Base-by-base conservation (phyloP, 2,329 filamentous ascomycete species). In the Madurella mycetomatis region DNA sequence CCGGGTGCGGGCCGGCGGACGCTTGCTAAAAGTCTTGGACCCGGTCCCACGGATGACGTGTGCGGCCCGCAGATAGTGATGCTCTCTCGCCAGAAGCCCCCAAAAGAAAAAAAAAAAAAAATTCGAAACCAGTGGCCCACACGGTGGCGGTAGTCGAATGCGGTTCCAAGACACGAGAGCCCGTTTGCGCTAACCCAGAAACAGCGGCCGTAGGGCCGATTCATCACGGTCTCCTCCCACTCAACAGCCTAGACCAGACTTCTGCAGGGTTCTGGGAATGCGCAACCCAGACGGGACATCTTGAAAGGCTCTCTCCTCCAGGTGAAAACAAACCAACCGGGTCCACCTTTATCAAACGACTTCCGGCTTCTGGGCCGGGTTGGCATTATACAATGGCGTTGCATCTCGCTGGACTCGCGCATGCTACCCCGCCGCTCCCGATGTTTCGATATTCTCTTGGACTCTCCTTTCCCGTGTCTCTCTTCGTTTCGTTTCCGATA, bases 81-180 rank as follows among this genome's bases (percentile, higher is more conserved):
- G 11, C 9, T n/a, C 13, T 18, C 18, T 25, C 49, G 41, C 13
- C n/a, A n/a, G 34, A 15, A 9, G 34, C 39, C 18, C n/a, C n/a
- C n/a, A n/a, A n/a, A n/a, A n/a, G n/a, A n/a, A n/a, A n/a, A n/a
- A n/a, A n/a, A n/a, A n/a, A n/a, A 44, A 34, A 56, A 52, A 56
- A 8, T 17, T 47, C 54, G 54, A 56, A 56, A 56, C 54, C 5
- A 18, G 48, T 8, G 54, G 54, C 44, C 54, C 54, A 56, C 54
- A 16, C 13, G 34, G 54, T 56, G 54, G 54, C 54, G 54, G 51
- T 9, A 34, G 12, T 19, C 44, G 25, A 53, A 47, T 53, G 42
- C 47, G 17, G 34, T n/a, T 17, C 8, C 2, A 32, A 19, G 46
- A 56, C 49, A 56, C 49, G 46, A 56, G 25, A 4, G 39, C 16